Evolutionary conservation across 2,329 filamentous ascomycete genomes (phyloP).

Genomic region (Cercospora sojina): DNA sequence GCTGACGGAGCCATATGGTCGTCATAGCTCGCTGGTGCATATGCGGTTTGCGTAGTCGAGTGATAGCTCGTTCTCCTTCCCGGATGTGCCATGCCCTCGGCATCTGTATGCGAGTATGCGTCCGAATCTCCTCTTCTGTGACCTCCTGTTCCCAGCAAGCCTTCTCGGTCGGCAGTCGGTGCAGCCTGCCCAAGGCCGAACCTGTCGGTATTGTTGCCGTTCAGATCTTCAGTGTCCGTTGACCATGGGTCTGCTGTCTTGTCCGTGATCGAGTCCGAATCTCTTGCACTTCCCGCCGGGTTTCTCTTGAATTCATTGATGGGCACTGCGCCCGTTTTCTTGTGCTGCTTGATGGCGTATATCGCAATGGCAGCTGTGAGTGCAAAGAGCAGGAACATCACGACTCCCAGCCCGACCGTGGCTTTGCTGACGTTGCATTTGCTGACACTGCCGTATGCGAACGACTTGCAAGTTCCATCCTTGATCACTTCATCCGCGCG

Average conservation of each 20-base stretch:
- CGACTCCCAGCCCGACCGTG: slow-evolving; percentile 56
- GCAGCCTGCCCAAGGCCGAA: slow-evolving; percentile 16
- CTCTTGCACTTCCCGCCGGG: slow-evolving; percentile 34
- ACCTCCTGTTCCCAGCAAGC: slow-evolving; percentile 17
- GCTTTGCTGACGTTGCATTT: slow-evolving; percentile 60
- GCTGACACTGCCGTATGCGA: slow-evolving; percentile 54
- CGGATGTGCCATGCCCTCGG: slow-evolving; percentile 23
- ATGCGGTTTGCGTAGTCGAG: slow-evolving; percentile 12
- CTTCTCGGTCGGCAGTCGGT: slow-evolving; percentile 17
- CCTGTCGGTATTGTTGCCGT: slow-evolving; percentile 17
- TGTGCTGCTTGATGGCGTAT: slow-evolving; percentile 57
- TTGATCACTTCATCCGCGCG: slow-evolving; percentile 22
- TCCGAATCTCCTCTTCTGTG: slow-evolving; percentile 16
- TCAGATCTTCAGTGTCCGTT: slow-evolving; percentile 43
- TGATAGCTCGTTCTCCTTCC: slow-evolving; percentile 23
- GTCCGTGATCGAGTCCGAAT: slow-evolving; percentile 31
- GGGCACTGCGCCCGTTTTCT: slow-evolving; percentile 57
- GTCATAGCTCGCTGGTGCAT: slow-evolving; percentile 19
- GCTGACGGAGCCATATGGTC: slow-evolving; percentile 24
- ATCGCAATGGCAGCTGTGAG: slow-evolving; percentile 55
- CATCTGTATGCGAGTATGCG: slow-evolving; percentile 11
- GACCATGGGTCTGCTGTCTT: slow-evolving; percentile 49
- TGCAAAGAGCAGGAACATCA: slow-evolving; percentile 58
- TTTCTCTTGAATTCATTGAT: slow-evolving; percentile 40
- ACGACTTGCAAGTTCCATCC: slow-evolving; percentile 54